These are phyloP conservation scores for Hanseniaspora taiwanica DNA, from an alignment of 805 yeast genomes.

Conservation along the genomic window DNA sequence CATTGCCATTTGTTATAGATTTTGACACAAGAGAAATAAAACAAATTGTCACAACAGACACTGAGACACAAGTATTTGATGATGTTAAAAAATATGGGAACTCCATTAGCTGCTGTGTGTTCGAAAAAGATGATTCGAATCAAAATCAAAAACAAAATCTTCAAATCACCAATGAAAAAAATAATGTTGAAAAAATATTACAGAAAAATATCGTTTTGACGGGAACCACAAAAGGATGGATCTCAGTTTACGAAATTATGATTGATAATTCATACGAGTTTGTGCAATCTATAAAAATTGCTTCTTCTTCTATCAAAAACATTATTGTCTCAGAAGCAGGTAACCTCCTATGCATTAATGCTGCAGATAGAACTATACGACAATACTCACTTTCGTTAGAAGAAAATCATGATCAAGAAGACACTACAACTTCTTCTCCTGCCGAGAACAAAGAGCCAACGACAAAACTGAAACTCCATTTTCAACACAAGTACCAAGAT, in stretches of 20 bases:
- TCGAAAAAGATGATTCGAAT: slow-evolving; percentile 7
- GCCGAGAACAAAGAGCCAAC: slow-evolving; percentile 16
- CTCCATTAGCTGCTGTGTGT: slow-evolving; percentile 1
- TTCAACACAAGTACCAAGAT: slow-evolving; percentile 78
- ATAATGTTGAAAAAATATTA: slow-evolving; percentile 29
- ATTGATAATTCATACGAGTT: slow-evolving; percentile 15
- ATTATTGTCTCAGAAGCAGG: slow-evolving; percentile 46
- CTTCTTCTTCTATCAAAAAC: slow-evolving; percentile 60
- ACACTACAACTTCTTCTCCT: slow-evolving; percentile 1
- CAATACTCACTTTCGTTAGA: slow-evolving; percentile 26
- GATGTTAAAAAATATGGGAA: slow-evolving; percentile 8
- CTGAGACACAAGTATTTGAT: slow-evolving; percentile 5
- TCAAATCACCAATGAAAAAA: slow-evolving; percentile 27
- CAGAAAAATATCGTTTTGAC: slow-evolving; percentile 36
- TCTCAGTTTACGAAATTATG: slow-evolving; percentile 33
- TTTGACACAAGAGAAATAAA: slow-evolving; percentile 3
- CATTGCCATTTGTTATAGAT: slow-evolving; percentile 27
- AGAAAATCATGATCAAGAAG: slow-evolving; percentile 3
- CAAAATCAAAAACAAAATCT: slow-evolving; percentile 21
- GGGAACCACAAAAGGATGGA: slow-evolving; percentile 74
- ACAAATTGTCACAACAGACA: slow-evolving; percentile 2
- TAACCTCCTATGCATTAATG: slow-evolving; percentile 52
- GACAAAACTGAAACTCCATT: slow-evolving; percentile 35
- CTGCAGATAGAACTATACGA: slow-evolving; percentile 65
- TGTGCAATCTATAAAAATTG: slow-evolving; percentile 40